phyloP scores from a whole-genome alignment of 371 early-diverging fungal genomes.

The Haplosporangium sp. region DNA sequence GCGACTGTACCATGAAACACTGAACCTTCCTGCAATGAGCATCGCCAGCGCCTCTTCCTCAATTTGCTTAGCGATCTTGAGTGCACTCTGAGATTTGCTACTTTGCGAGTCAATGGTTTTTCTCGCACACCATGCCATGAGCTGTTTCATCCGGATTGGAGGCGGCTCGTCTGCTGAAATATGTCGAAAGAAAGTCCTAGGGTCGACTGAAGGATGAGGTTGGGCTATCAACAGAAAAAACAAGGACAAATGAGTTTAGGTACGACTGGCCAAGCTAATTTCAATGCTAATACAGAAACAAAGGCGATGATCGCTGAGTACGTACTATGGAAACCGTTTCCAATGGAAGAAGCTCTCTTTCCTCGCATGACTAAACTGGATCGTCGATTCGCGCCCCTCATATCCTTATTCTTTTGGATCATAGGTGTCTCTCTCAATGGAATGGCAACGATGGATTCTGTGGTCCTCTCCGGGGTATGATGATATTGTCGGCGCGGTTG shows the following conservation, averaged over 20 bases:
- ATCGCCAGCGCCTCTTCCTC: constrained; percentile 62
- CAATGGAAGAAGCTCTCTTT: constrained; percentile 70
- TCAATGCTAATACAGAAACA: too few species aligned
- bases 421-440: constrained; percentile 64
- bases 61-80: constrained; percentile 53
- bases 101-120: constrained; percentile 39
- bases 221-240: constrained; percentile 55
- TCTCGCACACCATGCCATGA: constrained; percentile 73
- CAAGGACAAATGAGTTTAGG: not conserved
- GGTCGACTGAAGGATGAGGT: constrained; percentile 68
- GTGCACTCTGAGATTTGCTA: constrained; percentile 24
- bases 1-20: constrained; percentile 69
- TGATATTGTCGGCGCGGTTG: constrained; percentile 13
- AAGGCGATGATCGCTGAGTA: too few species aligned
- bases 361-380: constrained; percentile 78
- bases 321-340: constrained; percentile 63
- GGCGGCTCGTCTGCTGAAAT: constrained; percentile 75
- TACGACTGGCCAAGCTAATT: too few species aligned
- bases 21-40: constrained; percentile 56
- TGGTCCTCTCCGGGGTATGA: constrained; percentile 18
- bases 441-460: constrained; percentile 44
- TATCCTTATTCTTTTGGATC: constrained; percentile 59
- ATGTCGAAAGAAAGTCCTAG: constrained; percentile 69
- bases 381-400: constrained; percentile 63
- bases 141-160: constrained; percentile 75